Evolutionary conservation across 345 rosid genomes (phyloP), one percentile per base, ranked within the genome.

Genomic region (Fremontodendron californicum): DNA sequence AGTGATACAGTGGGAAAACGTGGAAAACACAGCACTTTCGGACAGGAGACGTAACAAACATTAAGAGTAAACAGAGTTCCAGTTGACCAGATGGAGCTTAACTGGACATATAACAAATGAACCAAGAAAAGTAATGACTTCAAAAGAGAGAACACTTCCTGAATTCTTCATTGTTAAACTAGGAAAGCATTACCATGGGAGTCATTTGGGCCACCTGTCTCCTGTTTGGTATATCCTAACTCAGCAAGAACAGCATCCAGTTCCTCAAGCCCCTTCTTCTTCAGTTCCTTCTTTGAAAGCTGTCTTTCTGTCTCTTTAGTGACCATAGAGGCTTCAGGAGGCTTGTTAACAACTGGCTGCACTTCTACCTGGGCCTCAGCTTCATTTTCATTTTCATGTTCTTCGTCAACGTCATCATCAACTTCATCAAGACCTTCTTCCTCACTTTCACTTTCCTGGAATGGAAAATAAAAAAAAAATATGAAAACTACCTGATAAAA

Each of bases 221-320:
- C n/a, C n/a, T n/a, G n/a, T n/a, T n/a, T n/a, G n/a, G n/a, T n/a
- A n/a, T n/a, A n/a, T n/a, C n/a, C n/a, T n/a, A n/a, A n/a, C n/a
- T n/a, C n/a, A n/a, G n/a, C n/a, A n/a, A n/a, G n/a, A n/a, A n/a
- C n/a, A n/a, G n/a, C n/a, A n/a, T n/a, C n/a, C n/a, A n/a, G n/a
- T n/a, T n/a, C n/a, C n/a, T n/a, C n/a, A 73, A 89, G 90, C 71
- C 71, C 93, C 77, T 87, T 89, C 52, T 89, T 89, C 85, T 87
- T n/a, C n/a, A n/a, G 49, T 64, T 87, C 89, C 83, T 89, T 86
- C 84, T 88, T 84, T 13, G 91, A 88, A 75, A 89, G 93, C 76
- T n/a, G n/a, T n/a, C n/a, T 85, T 45, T 81, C 90, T 4, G 87
- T 18, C 19, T 89, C 89, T 64, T 85, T 86, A 33, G 73, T 80